phyloP scores from a whole-genome alignment of 495 filamentous ascomycete genomes.

The Hypoxylon intermedium region DNA sequence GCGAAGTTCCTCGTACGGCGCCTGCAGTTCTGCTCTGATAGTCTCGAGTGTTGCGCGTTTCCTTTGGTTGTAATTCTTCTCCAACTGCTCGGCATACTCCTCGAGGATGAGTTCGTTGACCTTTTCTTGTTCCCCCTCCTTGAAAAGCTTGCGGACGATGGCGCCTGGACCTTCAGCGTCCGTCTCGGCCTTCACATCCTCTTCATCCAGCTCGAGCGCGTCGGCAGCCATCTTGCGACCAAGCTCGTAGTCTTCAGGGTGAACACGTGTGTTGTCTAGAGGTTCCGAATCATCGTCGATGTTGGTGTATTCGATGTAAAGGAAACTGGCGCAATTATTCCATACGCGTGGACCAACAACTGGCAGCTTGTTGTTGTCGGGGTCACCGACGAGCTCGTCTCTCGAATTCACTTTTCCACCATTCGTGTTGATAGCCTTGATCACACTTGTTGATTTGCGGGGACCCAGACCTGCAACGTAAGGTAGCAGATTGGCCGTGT shows the following conservation, averaged over 20 bases:
- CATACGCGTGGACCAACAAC: conserved; percentile 90
- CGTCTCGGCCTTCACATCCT: conserved; percentile 93
- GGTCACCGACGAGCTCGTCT: conserved; percentile 85
- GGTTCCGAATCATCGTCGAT: conserved; percentile 83
- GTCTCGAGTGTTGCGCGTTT: conserved; percentile 97
- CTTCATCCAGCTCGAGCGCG: conserved; percentile 93
- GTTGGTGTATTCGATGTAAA: conserved; percentile 85
- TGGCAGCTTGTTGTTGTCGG: conserved; percentile 73
- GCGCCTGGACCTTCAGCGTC: conserved; percentile 87
- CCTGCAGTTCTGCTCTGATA: conserved; percentile 89
- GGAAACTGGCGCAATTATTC: conserved; percentile 95
- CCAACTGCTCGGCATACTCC: conserved; percentile 94
- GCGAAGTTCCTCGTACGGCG: conserved; percentile 92
- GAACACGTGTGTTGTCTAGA: conserved; percentile 93
- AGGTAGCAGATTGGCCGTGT: conserved; percentile 84
- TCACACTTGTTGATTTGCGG: conserved; percentile 82
- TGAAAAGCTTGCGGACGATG: conserved; percentile 89
- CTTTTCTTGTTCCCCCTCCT: conserved; percentile 88
- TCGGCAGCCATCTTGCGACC: conserved; percentile 98
- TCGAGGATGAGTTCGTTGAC: conserved; percentile 96
- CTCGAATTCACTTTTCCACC: conserved; percentile 83
- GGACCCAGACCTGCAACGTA: conserved; percentile 94
- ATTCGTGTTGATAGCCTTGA: conserved; percentile 90
- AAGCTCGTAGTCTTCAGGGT: conserved; percentile 97
- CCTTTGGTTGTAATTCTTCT: conserved; percentile 87